Conservation (phyloP, 2,329 filamentous ascomycete genomes). For the Beauveria sp. region DNA sequence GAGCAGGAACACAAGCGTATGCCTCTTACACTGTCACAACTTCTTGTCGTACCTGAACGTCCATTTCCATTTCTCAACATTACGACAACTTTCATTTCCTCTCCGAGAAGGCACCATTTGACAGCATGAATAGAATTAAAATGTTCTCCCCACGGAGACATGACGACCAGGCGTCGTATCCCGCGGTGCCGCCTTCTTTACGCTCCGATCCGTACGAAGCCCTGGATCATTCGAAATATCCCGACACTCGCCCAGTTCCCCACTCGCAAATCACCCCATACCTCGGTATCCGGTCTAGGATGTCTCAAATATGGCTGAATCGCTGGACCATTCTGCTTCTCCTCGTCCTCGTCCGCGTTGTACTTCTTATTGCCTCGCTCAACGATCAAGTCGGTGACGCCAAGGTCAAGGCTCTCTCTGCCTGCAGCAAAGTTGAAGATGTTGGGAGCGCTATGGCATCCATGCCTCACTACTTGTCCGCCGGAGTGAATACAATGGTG, state of each 20-base stretch:
- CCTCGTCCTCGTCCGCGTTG: slow-evolving; percentile 72
- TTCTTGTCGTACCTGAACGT: background rate
- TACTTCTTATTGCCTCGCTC: slow-evolving; percentile 68
- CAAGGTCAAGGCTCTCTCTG: slow-evolving; percentile 72
- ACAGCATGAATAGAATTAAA: slow-evolving; percentile 24
- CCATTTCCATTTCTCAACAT: background rate
- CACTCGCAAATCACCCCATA: slow-evolving; percentile 77
- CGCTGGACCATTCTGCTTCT: slow-evolving; percentile 88
- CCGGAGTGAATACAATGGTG: slow-evolving; percentile 80
- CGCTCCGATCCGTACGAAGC: slow-evolving; percentile 30
- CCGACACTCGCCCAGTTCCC: slow-evolving; percentile 41
- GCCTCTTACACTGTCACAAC: slow-evolving; percentile 4
- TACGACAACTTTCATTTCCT: background rate
- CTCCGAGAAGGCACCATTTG: slow-evolving; percentile 9
- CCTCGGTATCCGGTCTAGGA: slow-evolving; percentile 76
- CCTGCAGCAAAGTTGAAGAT: slow-evolving; percentile 87
- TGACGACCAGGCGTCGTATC: slow-evolving; percentile 25
- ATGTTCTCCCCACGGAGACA: slow-evolving; percentile 31
- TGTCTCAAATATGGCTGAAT: slow-evolving; percentile 97
- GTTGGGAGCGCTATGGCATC: slow-evolving; percentile 94
- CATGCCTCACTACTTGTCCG: slow-evolving; percentile 91
- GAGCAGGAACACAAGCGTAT: slow-evolving; percentile 10
- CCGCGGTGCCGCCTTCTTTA: slow-evolving; percentile 31
- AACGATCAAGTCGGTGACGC: slow-evolving; percentile 69
- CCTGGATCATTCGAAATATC: slow-evolving; percentile 23